Conservation (phyloP, 2,329 filamentous ascomycete species). For the Colletotrichum somersetense region DNA sequence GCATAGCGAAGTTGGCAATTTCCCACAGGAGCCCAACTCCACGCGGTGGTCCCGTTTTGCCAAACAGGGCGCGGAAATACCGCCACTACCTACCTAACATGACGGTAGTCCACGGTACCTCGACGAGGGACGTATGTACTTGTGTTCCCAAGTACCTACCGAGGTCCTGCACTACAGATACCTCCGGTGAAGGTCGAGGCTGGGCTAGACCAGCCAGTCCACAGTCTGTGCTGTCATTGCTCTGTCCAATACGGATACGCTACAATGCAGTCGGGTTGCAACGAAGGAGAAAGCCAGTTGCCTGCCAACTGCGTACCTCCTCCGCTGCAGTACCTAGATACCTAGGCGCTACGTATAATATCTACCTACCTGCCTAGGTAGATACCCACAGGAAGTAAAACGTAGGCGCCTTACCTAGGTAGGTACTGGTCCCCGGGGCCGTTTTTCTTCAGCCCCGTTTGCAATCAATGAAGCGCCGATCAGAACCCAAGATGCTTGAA, state of each 20-base stretch:
- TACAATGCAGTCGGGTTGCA: background rate
- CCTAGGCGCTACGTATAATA: too few relatives aligned
- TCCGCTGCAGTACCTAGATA: background rate
- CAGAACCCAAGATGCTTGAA: background rate
- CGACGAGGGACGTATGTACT: background rate
- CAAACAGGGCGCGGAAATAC: background rate
- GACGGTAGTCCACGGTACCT: background rate
- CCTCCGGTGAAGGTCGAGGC: background rate
- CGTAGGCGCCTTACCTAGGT: background rate
- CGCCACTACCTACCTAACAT: background rate
- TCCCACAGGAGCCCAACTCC: background rate
- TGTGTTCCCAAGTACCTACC: background rate
- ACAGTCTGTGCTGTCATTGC: slow-evolving; percentile 3
- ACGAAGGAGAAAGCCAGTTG: background rate
- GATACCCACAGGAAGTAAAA: too few relatives aligned
- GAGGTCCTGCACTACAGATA: background rate
- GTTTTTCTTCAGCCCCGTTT: background rate
- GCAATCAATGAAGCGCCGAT: slow-evolving; percentile 1
- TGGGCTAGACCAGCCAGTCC: background rate
- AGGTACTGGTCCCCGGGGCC: background rate
- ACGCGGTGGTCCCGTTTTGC: background rate
- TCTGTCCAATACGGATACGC: background rate
- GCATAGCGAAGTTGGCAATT: slow-evolving; percentile 64
- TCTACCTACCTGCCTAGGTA: background rate
- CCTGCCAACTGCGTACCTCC: too few relatives aligned